phyloP scores from a whole-genome alignment of 2,329 filamentous ascomycete species.

The Trichoderma aggressivum region DNA sequence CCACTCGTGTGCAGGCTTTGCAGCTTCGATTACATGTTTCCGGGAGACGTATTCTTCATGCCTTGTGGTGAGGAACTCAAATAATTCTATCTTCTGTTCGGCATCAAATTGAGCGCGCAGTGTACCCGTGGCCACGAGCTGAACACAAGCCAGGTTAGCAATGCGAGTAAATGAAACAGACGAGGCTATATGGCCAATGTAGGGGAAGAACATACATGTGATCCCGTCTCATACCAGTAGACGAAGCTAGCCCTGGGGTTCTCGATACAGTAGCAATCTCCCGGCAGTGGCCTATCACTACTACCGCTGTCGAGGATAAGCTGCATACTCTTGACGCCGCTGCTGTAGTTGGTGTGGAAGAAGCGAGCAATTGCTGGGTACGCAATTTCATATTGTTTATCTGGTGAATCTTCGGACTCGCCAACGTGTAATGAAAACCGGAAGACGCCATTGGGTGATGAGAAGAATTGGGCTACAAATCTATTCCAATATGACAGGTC shows the following conservation, averaged over 20 bases:
- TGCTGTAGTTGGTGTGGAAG: slow-evolving; percentile 84
- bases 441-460: slow-evolving; percentile 65
- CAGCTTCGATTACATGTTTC: slow-evolving; percentile 58
- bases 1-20: slow-evolving; percentile 61
- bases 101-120: slow-evolving; percentile 76
- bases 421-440: slow-evolving; percentile 65
- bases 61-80: slow-evolving; percentile 73
- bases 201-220: slow-evolving; percentile 60
- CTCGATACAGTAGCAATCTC: slow-evolving; percentile 69
- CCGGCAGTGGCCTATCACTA: slow-evolving; percentile 53
- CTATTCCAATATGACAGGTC: slow-evolving; percentile 74
- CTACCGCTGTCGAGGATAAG: slow-evolving; percentile 71
- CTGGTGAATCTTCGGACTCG: slow-evolving; percentile 53
- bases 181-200: neutral
- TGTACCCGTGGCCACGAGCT: slow-evolving; percentile 75
- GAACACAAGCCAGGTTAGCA: slow-evolving; percentile 27
- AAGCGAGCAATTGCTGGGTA: slow-evolving; percentile 80
- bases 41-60: slow-evolving; percentile 85
- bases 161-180: neutral
- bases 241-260: slow-evolving; percentile 75
- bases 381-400: slow-evolving; percentile 84
- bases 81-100: slow-evolving; percentile 75
- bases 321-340: slow-evolving; percentile 81
- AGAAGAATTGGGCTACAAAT: slow-evolving; percentile 81
- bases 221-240: slow-evolving; percentile 83